Evolutionary conservation across 345 rosid species (phyloP).

Genomic region (Turnera subulata): DNA sequence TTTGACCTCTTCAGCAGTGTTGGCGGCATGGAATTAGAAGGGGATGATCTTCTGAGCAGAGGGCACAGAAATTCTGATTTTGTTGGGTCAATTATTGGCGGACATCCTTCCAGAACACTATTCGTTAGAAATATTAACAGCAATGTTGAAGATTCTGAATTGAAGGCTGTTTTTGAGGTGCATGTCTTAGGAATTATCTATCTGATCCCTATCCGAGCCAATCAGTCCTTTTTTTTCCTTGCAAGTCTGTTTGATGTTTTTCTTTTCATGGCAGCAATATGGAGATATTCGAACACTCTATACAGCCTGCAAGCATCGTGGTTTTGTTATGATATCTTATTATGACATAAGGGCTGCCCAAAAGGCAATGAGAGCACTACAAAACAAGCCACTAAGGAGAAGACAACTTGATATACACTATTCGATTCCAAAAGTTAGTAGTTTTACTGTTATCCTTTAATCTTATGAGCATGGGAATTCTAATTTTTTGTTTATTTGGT

Average conservation of each 20-base stretch:
- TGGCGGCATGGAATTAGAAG: slow-evolving; percentile 88
- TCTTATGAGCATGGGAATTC: not conserved
- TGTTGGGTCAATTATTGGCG: slow-evolving; percentile 27
- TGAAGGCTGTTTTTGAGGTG: slow-evolving; percentile 82
- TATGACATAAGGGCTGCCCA: not conserved
- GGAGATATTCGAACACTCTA: slow-evolving; percentile 35
- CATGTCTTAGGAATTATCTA: not conserved
- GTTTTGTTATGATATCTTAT: not conserved
- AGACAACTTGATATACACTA: not conserved
- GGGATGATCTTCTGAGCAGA: slow-evolving; percentile 36
- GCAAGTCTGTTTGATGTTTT: slow-evolving; percentile 4
- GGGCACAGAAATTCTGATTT: slow-evolving; percentile 28
- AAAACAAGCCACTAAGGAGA: not conserved
- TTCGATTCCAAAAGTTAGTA: not conserved
- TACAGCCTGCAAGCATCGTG: not conserved
- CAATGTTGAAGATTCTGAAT: slow-evolving; percentile 71
- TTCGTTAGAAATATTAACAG: slow-evolving; percentile 74
- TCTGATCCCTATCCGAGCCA: not conserved
- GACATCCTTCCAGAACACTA: slow-evolving; percentile 78
- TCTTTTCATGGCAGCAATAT: slow-evolving; percentile 49
- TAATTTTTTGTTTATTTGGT: slow-evolving; percentile 1
- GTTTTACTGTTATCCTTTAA: not conserved
- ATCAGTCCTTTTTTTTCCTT: not conserved
- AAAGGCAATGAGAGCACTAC: not conserved
- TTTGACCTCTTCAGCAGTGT: slow-evolving; percentile 83